A percentile compares a stretch with the other conserved stretches of the same genome.
Evolutionary conservation across 257 asterid species (phyloP).

Genomic region (Fraxinus anomala): DNA sequence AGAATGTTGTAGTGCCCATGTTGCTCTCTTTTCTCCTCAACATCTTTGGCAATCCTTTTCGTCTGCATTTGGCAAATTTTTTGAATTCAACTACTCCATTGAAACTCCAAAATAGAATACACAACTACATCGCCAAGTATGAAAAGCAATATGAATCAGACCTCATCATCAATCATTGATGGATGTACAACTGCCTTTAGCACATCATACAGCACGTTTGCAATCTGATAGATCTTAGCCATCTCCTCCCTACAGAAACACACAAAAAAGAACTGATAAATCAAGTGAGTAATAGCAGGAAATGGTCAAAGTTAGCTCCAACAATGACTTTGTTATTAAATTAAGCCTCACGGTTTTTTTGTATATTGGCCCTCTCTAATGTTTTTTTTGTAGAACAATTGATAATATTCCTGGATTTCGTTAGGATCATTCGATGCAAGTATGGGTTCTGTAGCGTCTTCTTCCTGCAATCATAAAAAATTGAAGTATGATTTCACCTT

Average conservation of each 20-base stretch:
- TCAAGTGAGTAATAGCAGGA: slow-evolving; percentile 12
- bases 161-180: slow-evolving; percentile 67
- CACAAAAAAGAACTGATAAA: slow-evolving; percentile 2
- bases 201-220: slow-evolving; percentile 83
- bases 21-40: slow-evolving; percentile 84
- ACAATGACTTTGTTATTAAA: slow-evolving; percentile 17
- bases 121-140: slow-evolving; percentile 14
- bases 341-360: slow-evolving; percentile 77
- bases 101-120: slow-evolving; percentile 7
- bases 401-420: slow-evolving; percentile 73
- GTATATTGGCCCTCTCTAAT: slow-evolving; percentile 79
- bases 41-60: slow-evolving; percentile 68
- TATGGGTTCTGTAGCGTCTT: slow-evolving; percentile 45
- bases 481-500: slow-evolving; percentile 12
- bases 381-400: slow-evolving; percentile 64
- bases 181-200: slow-evolving; percentile 67
- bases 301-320: neutral
- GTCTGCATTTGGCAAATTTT: slow-evolving; percentile 51
- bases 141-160: slow-evolving; percentile 35
- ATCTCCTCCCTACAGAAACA: slow-evolving; percentile 74
- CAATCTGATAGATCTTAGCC: slow-evolving; percentile 89
- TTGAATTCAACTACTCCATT: slow-evolving; percentile 5
- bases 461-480: slow-evolving; percentile 67
- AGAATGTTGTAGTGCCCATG: slow-evolving; percentile 88
- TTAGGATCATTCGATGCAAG: slow-evolving; percentile 65